Evolutionary conservation across 345 rosid genomes (phyloP), one percentile per base, ranked within the genome.

Genomic region (Excoecaria agallocha): DNA sequence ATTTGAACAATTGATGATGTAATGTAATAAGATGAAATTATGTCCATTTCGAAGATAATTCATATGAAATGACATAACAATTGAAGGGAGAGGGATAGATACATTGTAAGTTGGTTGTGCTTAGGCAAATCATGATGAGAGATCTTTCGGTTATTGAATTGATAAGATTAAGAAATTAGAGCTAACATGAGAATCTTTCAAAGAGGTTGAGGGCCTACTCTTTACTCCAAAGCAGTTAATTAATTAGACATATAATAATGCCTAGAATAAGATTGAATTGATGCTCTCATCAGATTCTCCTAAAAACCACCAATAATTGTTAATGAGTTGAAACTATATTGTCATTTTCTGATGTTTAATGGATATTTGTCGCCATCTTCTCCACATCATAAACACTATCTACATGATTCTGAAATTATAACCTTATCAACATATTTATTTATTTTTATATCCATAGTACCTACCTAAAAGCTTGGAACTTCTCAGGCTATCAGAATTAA

Each of bases 101-200:
- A 52, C 66, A 16, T 24, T 12, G 57, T 30, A 49, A 68, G 71
- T 12, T 67, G 55, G 39, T 66, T 48, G 22, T 66, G 35, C 52
- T 46, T 66, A 19, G 52, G 17, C 30, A 38, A 66, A 20, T 30
- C 45, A 68, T 15, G 48, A 30, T 30, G 30, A 30, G 30, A 30
- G 30, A 30, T 30, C 30, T 22, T 19, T 66, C 22, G 54, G 39
- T 68, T 17, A 5, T 22, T 58, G 38, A 49, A 45, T n/a, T 50
- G 72, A 69, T 69, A 69, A 69, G 72, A 51, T 69, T 51, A 69
- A 69, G 72, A 69, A 58, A 24, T 20, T 24, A 22, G 52, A 71
- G 25, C 64, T 24, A 71, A 45, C 55, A 17, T n/a, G 7, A 59
- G 55, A 71, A 71, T 71, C 74, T 71, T 71, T 57, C 20, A 41